These are phyloP conservation scores for Fusarium piperis DNA, from an alignment of 2,329 filamentous ascomycete species.

Conservation along the genomic window DNA sequence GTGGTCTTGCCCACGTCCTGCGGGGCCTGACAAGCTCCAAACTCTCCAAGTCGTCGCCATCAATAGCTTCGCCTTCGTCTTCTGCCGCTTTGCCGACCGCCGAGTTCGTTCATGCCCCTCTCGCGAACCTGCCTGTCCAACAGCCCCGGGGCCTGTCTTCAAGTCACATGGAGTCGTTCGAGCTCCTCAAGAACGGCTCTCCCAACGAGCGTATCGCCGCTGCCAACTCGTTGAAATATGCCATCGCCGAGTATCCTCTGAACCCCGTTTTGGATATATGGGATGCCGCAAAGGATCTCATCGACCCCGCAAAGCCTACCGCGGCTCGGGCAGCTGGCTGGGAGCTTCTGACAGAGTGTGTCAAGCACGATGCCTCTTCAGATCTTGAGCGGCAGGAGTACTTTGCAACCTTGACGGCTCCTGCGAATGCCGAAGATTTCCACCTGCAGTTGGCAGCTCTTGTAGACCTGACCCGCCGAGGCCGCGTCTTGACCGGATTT, in stretches of 20 bases:
- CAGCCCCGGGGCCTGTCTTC: slow-evolving; percentile 56
- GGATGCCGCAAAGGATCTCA: slow-evolving; percentile 72
- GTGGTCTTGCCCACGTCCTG: slow-evolving; percentile 71
- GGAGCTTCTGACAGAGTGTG: slow-evolving; percentile 72
- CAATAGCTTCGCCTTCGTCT: slow-evolving; percentile 54
- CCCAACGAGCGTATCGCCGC: slow-evolving; percentile 65
- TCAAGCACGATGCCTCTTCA: slow-evolving; percentile 69
- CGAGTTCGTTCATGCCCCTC: slow-evolving; percentile 57
- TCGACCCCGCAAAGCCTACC: slow-evolving; percentile 64
- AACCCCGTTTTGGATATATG: slow-evolving; percentile 70
- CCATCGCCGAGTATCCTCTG: slow-evolving; percentile 67
- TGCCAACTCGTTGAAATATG: slow-evolving; percentile 64
- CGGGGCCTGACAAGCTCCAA: slow-evolving; percentile 68
- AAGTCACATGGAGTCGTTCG: slow-evolving; percentile 64
- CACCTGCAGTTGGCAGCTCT: slow-evolving; percentile 72
- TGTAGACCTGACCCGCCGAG: slow-evolving; percentile 68
- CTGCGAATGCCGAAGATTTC: slow-evolving; percentile 69
- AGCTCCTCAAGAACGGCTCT: slow-evolving; percentile 63
- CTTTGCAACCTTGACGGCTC: slow-evolving; percentile 68
- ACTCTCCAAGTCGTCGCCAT: slow-evolving; percentile 61
- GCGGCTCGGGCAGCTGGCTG: slow-evolving; percentile 69
- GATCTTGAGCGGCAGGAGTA: slow-evolving; percentile 73
- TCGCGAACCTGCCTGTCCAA: slow-evolving; percentile 49
- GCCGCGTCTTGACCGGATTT: slow-evolving; percentile 71
- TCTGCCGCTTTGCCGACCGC: slow-evolving; percentile 52